Base-by-base conservation (phyloP, 768 basidiomycete genomes). In the Boletus fagicola region DNA sequence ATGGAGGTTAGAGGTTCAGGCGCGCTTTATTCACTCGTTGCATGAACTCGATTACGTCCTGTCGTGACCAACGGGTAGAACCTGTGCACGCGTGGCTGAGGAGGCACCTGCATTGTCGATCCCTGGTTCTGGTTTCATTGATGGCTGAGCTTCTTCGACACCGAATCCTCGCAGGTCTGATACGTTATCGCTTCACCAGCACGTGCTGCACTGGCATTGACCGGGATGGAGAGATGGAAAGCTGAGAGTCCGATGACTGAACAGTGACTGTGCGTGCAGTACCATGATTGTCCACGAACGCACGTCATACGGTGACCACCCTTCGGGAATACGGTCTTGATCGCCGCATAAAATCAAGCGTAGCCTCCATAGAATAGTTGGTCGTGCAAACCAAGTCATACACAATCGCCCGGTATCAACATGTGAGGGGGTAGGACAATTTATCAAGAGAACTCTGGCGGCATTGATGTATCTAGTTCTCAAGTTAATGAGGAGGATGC, bases 11-110 rank as follows among this genome's bases (percentile, higher is more conserved):
- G 81, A 88, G 58, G 79, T 85, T 16, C 91, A 92, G 65, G 89
- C 87, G 42, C 77, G 91, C 20, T 94, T 93, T 68, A 80, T 92
- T 51, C 82, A 88, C 18, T 84, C 89, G 12, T 65, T 93, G 68
- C 92, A 94, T 57, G 90, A 92, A 64, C 78, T 94, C 40, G 91
- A 93, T 65, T 86, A 84, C 64, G 71, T 92, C 36, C n/a, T n/a
- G n/a, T n/a, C n/a, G n/a, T n/a, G n/a, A n/a, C 12, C 31, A 24
- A 45, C 22, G n/a, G 18, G 51, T 42, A 49, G 44, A 53, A 20
- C 26, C 53, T 56, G 56, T 30, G 24, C 20, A 36, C 44, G 53
- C 47, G 49, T 51, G 52, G 56, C 18, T 49, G 38, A 15, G 18
- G 49, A 24, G 40, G 26, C 13, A 4, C 22, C 13, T 5, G 8